Evolutionary conservation across 208 protist species (phyloP).

Genomic region (Herpetomonas samuelpessoai): DNA sequence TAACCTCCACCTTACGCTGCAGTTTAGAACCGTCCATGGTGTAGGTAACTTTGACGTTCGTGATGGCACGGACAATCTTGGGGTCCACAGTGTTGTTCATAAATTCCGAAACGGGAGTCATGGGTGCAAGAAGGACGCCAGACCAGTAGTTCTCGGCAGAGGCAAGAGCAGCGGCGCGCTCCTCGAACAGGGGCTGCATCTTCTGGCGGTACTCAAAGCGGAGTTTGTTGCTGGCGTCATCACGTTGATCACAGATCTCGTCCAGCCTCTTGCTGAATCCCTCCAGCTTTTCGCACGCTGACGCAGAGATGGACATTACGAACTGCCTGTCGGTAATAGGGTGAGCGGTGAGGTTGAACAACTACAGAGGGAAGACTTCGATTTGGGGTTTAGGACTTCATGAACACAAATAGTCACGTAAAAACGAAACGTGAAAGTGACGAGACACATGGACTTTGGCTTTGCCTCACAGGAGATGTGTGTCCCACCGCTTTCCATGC

Average conservation of each 20-base stretch:
- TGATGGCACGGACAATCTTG: conserved; percentile 72
- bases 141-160: conserved; percentile 62
- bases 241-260: conserved; percentile 29
- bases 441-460: too few species aligned
- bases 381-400: too few species aligned
- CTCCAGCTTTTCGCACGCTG: conserved; percentile 24
- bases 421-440: too few species aligned
- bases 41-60: conserved; percentile 50
- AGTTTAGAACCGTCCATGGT: conserved; percentile 33
- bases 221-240: conserved; percentile 22
- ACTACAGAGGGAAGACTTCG: too few species aligned
- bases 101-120: conserved; percentile 35
- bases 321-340: too few species aligned
- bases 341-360: too few species aligned
- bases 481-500: too few species aligned
- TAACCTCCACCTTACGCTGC: conserved; percentile 45
- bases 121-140: conserved; percentile 31
- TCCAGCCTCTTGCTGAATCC: conserved; percentile 35
- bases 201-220: conserved; percentile 36
- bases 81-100: conserved; percentile 79
- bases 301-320: conserved; percentile 21
- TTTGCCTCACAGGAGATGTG: too few species aligned
- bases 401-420: too few species aligned
- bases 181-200: conserved; percentile 55
- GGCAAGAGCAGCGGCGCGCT: conserved; percentile 46